These are phyloP conservation scores for Pistacia integerrima DNA, from an alignment of 345 rosid genomes.

Conservation along the genomic window DNA sequence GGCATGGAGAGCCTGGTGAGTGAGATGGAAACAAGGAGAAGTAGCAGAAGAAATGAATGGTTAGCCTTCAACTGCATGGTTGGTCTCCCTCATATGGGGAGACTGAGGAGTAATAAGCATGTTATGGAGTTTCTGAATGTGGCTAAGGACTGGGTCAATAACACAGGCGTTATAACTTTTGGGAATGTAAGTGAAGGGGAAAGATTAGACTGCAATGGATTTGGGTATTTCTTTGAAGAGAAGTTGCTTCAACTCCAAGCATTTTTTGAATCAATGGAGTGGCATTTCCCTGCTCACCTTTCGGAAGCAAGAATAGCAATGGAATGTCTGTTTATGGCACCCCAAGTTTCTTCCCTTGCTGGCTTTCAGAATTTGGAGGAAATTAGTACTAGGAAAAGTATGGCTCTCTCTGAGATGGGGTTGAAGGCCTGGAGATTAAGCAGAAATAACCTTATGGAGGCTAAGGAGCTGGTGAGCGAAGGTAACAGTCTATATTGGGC, in stretches of 20 bases:
- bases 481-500: conserved; percentile 33
- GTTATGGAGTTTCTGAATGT: conserved; percentile 27
- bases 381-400: conserved; percentile 2
- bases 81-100: conserved; percentile 43
- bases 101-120: conserved; percentile 18
- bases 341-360: conserved; percentile 26
- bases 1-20: conserved; percentile 25
- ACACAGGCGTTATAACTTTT: conserved; percentile 28
- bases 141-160: conserved; percentile 28
- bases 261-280: conserved; percentile 39
- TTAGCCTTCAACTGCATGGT: conserved; percentile 46
- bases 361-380: conserved; percentile 23
- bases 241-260: conserved; percentile 28
- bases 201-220: conserved; percentile 13
- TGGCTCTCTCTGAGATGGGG: conserved; percentile 22
- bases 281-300: conserved; percentile 26
- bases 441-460: conserved; percentile 27
- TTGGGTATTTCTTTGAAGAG: conserved; percentile 27
- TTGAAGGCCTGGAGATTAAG: conserved; percentile 30
- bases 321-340: conserved; percentile 40
- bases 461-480: conserved; percentile 37
- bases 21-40: conserved; percentile 20
- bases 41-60: conserved; percentile 24
- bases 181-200: conserved; percentile 33
- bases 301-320: conserved; percentile 50